These are phyloP conservation scores for Ogataea siamensis DNA, from an alignment of 805 yeast genomes.

Conservation along the genomic window DNA sequence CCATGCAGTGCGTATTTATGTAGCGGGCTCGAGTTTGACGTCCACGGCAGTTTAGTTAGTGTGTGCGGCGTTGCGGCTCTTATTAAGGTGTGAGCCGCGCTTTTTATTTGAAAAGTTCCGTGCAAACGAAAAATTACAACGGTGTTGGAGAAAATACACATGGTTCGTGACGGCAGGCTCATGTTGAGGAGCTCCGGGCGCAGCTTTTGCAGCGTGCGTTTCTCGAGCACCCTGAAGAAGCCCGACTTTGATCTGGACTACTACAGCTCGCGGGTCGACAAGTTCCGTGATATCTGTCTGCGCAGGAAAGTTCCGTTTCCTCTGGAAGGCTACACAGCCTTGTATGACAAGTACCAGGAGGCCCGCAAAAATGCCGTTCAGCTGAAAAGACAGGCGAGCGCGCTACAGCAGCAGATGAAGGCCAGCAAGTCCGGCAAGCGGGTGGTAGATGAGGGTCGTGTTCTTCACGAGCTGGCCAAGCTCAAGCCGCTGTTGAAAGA, in stretches of 20 bases:
- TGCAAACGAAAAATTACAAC: neutral
- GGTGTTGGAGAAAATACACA: too few species aligned
- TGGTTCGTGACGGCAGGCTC: too few species aligned
- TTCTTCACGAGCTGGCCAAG: slow-evolving; percentile 21
- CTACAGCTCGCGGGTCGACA: slow-evolving; percentile 30
- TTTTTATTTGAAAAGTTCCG: slow-evolving; percentile 2
- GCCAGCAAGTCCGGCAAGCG: slow-evolving; percentile 17
- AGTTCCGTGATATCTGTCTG: slow-evolving; percentile 30
- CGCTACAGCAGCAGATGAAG: slow-evolving; percentile 23
- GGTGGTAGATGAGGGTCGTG: slow-evolving; percentile 7
- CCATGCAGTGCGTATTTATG: too few species aligned
- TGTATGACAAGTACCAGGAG: slow-evolving; percentile 19
- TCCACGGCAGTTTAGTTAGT: too few species aligned
- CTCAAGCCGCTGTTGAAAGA: slow-evolving; percentile 32
- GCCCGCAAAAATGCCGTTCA: slow-evolving; percentile 17
- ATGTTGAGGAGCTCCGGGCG: neutral
- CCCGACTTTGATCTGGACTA: slow-evolving; percentile 37
- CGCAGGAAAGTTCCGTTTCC: slow-evolving; percentile 35
- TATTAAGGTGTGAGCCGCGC: too few species aligned
- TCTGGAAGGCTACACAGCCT: slow-evolving; percentile 20
- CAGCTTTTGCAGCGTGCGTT: neutral
- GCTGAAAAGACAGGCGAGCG: slow-evolving; percentile 24
- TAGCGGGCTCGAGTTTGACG: too few species aligned
- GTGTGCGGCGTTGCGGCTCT: too few species aligned
- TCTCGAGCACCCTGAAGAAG: slow-evolving; percentile 29